These are phyloP conservation scores for Discostella pseudostelligera DNA, from an alignment of 108 stramenopile species.

Conservation along the genomic window DNA sequence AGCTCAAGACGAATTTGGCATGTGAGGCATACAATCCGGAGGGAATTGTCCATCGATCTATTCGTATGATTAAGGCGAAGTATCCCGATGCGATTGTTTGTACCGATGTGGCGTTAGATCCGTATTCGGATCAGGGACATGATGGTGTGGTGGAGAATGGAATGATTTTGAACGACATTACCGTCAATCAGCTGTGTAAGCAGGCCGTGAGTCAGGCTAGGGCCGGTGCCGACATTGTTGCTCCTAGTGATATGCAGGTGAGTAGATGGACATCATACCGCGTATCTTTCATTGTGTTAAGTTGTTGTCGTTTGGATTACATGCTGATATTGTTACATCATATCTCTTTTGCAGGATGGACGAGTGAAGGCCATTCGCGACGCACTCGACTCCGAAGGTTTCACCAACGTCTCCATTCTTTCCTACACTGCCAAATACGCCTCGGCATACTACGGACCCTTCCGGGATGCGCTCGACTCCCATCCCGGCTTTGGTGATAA, in stretches of 20 bases:
- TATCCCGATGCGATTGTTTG: slow-evolving; percentile 89
- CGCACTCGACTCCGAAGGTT: slow-evolving; percentile 97
- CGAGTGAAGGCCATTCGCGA: slow-evolving; percentile 97
- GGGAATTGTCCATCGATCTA: slow-evolving; percentile 93
- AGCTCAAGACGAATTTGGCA: slow-evolving; percentile 93
- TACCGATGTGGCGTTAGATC: slow-evolving; percentile 97
- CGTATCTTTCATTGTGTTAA: slow-evolving; percentile 7
- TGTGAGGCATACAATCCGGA: slow-evolving; percentile 97
- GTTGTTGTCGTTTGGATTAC: neutral
- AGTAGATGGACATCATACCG: slow-evolving; percentile 21
- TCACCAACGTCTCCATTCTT: slow-evolving; percentile 96
- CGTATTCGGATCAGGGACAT: slow-evolving; percentile 98
- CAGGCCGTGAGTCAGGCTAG: slow-evolving; percentile 95
- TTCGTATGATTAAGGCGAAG: slow-evolving; percentile 92
- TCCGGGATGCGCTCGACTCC: slow-evolving; percentile 97
- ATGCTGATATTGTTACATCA: slow-evolving; percentile 5
- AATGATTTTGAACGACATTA: slow-evolving; percentile 96
- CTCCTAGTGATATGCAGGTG: slow-evolving; percentile 95
- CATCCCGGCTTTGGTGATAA: slow-evolving; percentile 95
- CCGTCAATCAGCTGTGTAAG: slow-evolving; percentile 96
- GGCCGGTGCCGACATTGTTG: slow-evolving; percentile 96
- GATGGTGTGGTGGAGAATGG: slow-evolving; percentile 96
- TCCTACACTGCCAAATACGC: slow-evolving; percentile 99
- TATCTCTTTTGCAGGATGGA: slow-evolving; percentile 86
- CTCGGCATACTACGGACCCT: slow-evolving; percentile 98